phyloP scores from a whole-genome alignment of 2,329 filamentous ascomycete genomes.

The Fusarium citri region DNA sequence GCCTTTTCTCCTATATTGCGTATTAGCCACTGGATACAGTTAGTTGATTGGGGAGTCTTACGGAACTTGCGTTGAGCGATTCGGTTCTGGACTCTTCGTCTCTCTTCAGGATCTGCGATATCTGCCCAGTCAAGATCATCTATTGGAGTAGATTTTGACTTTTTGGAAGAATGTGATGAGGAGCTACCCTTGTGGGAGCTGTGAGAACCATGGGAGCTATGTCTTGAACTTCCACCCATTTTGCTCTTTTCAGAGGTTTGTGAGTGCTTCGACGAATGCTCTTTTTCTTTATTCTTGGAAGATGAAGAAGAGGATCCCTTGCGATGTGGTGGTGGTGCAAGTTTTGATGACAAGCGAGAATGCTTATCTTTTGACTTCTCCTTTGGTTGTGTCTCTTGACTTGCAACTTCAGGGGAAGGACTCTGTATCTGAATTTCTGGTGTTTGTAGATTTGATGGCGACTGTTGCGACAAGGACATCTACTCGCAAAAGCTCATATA shows the following conservation, averaged over 20 bases:
- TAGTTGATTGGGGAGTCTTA: conserved; percentile 55
- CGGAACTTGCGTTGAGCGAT: conserved; percentile 81
- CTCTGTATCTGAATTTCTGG: conserved; percentile 48
- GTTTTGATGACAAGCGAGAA: conserved; percentile 16
- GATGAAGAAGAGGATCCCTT: conserved; percentile 29
- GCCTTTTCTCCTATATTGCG: conserved; percentile 71
- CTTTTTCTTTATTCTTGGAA: conserved; percentile 34
- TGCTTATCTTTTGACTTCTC: conserved; percentile 5
- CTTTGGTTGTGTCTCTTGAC: conserved; percentile 6
- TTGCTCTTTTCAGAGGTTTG: conserved; percentile 18
- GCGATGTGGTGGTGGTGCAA: conserved; percentile 31
- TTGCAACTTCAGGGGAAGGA: conserved; percentile 41
- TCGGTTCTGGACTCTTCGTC: conserved; percentile 80
- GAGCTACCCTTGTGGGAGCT: conserved; percentile 47
- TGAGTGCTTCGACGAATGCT: conserved; percentile 15
- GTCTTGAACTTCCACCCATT: conserved; percentile 44
- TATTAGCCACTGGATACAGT: background rate
- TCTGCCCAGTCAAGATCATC: conserved; percentile 74
- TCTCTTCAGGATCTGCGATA: conserved; percentile 75
- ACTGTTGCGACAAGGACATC: conserved; percentile 44
- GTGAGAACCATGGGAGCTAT: conserved; percentile 35
- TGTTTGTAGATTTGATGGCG: conserved; percentile 29
- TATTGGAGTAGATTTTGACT: conserved; percentile 56
- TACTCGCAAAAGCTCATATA: conserved; percentile 37
- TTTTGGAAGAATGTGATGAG: conserved; percentile 50